These are phyloP conservation scores for Penicillium nucicola DNA, from an alignment of 495 filamentous ascomycete species.

Conservation along the genomic window DNA sequence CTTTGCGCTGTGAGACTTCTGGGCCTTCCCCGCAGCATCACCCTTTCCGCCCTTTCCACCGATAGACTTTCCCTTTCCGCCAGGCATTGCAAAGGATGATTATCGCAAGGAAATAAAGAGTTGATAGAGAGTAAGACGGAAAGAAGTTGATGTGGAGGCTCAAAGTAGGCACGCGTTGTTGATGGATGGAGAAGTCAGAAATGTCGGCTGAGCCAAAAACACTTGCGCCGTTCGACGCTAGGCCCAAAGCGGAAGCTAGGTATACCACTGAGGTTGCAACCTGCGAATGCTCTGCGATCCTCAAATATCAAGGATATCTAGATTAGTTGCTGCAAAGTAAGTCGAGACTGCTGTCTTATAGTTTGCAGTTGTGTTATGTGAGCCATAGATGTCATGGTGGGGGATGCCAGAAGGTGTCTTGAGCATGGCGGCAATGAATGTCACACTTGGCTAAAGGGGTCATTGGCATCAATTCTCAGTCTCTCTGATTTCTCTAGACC, in stretches of 20 bases:
- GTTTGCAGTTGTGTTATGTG: neutral
- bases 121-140: conserved; percentile 22
- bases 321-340: neutral
- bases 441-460: neutral
- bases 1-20: conserved; percentile 97
- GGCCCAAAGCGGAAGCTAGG: conserved; percentile 33
- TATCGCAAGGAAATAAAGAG: conserved; percentile 25
- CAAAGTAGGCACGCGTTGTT: conserved; percentile 42
- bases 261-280: neutral
- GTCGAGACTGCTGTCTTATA: neutral
- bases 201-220: conserved; percentile 43
- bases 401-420: neutral
- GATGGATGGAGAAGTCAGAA: conserved; percentile 51
- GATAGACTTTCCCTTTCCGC: conserved; percentile 91
- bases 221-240: conserved; percentile 38
- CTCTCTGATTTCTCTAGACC: neutral
- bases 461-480: neutral
- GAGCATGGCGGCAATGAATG: neutral
- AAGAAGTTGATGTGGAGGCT: conserved; percentile 34
- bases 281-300: too few species aligned
- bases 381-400: neutral
- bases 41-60: conserved; percentile 89
- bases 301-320: neutral
- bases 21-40: conserved; percentile 74
- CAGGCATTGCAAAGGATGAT: conserved; percentile 58